Evolutionary conservation across 306 rosid genomes (phyloP).

Genomic region (Quercus variabilis): DNA sequence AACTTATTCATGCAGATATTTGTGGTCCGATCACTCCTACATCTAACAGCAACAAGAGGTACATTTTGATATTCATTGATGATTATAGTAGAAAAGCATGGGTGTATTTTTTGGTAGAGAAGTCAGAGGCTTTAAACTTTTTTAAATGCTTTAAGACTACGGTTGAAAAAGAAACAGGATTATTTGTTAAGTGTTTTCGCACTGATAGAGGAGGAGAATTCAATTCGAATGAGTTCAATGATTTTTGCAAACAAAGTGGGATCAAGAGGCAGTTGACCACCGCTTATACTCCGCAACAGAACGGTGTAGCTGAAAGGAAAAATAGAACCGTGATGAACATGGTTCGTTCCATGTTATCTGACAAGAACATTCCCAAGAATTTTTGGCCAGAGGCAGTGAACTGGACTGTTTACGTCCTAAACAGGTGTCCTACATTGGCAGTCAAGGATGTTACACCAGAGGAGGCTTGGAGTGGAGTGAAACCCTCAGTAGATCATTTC

Average conservation of each 20-base stretch:
- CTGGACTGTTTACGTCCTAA: slow-evolving; percentile 6
- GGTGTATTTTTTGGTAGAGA: no score
- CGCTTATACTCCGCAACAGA: slow-evolving; percentile 8
- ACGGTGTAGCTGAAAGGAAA: slow-evolving; percentile 3
- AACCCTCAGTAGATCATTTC: slow-evolving; percentile 1
- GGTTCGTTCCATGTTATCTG: slow-evolving; percentile 8
- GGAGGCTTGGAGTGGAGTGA: slow-evolving; percentile 3
- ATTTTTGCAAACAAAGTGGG: not conserved
- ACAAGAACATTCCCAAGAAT: slow-evolving; percentile 6
- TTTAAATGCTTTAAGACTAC: no score
- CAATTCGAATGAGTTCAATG: no score
- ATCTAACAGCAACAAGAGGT: no score
- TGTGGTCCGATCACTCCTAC: no score
- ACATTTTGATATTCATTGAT: no score
- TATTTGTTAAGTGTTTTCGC: no score
- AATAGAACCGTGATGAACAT: slow-evolving; percentile 14
- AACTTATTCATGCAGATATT: no score
- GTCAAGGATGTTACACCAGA: not conserved
- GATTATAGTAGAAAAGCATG: no score
- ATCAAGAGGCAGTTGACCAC: slow-evolving; percentile 13
- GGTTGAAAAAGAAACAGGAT: no score
- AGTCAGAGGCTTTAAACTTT: no score
- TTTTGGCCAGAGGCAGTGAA: slow-evolving; percentile 11
- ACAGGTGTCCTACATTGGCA: slow-evolving; percentile 5
- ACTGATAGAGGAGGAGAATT: no score